Percentiles rank a stretch among this genome's conserved stretches.
Conservation (phyloP, 163 green algal genomes). For the Scenedesmus sp. region DNA sequence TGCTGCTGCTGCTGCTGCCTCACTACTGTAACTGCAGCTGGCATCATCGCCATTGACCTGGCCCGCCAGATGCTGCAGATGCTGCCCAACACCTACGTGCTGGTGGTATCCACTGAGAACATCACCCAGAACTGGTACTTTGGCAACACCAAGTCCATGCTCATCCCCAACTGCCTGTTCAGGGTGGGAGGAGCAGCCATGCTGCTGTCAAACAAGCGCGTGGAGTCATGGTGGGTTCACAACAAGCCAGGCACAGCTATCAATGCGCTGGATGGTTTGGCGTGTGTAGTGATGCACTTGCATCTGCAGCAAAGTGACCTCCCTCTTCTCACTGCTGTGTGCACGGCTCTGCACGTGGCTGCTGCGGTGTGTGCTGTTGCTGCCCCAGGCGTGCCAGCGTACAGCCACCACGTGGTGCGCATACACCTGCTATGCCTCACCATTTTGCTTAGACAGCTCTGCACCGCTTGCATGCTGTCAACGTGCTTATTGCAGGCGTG, state of each 20-base stretch:
- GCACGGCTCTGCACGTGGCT: too few relatives aligned
- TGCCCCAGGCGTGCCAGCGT: too few relatives aligned
- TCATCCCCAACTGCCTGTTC: conserved; percentile 96
- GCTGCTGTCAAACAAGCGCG: conserved; percentile 85
- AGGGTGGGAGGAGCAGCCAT: conserved; percentile 87
- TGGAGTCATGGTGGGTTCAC: conserved; percentile 50
- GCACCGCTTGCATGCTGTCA: not conserved
- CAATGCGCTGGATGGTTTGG: too few relatives aligned
- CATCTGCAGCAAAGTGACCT: too few relatives aligned
- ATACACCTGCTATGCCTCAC: not conserved
- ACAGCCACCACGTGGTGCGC: too few relatives aligned
- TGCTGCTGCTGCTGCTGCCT: not conserved
- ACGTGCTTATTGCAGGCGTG: conserved; percentile 48
- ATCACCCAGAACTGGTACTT: conserved; percentile 84
- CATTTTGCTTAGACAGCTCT: too few relatives aligned
- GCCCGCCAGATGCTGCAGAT: conserved; percentile 80
- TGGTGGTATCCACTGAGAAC: conserved; percentile 95
- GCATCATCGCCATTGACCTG: conserved; percentile 73
- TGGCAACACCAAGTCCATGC: conserved; percentile 75
- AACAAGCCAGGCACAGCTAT: too few relatives aligned
- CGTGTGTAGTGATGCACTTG: too few relatives aligned
- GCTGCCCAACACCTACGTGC: conserved; percentile 71
- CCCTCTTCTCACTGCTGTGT: too few relatives aligned
- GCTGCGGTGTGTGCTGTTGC: too few relatives aligned
- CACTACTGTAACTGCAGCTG: conserved; percentile 37